Conservation (phyloP, 495 filamentous ascomycete species). For the Entonaema liquescens region DNA sequence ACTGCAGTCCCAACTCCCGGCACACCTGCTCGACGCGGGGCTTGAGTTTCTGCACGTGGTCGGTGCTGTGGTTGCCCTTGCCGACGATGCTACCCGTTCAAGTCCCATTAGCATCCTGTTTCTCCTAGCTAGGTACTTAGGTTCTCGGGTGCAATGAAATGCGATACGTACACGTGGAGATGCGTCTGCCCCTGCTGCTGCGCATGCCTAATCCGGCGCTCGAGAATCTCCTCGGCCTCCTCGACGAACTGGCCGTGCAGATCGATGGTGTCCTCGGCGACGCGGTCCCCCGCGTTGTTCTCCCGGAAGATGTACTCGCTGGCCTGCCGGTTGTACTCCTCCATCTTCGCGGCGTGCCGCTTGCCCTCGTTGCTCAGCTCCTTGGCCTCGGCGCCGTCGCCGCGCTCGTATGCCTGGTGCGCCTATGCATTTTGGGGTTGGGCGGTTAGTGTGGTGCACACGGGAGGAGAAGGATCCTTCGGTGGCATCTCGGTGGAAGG, state of each 20-base stretch:
- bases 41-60: slow-evolving; percentile 88
- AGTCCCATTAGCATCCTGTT: too few species aligned
- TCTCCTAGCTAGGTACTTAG: neutral
- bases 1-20: slow-evolving; percentile 80
- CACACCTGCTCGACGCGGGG: slow-evolving; percentile 89
- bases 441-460: neutral
- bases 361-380: slow-evolving; percentile 85
- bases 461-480: neutral
- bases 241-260: slow-evolving; percentile 92
- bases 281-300: slow-evolving; percentile 79
- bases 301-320: slow-evolving; percentile 93
- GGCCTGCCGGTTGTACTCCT: slow-evolving; percentile 85
- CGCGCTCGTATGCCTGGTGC: slow-evolving; percentile 78
- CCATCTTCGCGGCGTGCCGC: slow-evolving; percentile 77
- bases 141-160: too few species aligned
- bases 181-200: slow-evolving; percentile 74
- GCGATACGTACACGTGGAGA: slow-evolving; percentile 64
- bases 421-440: slow-evolving; percentile 57
- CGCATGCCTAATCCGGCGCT: slow-evolving; percentile 80
- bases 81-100: slow-evolving; percentile 77
- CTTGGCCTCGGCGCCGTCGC: slow-evolving; percentile 83
- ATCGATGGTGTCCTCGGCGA: slow-evolving; percentile 85
- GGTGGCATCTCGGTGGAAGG: neutral
- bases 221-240: slow-evolving; percentile 90
- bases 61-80: slow-evolving; percentile 85